phyloP scores from a whole-genome alignment of 768 basidiomycete genomes.

The Exsudoporus frostii region DNA sequence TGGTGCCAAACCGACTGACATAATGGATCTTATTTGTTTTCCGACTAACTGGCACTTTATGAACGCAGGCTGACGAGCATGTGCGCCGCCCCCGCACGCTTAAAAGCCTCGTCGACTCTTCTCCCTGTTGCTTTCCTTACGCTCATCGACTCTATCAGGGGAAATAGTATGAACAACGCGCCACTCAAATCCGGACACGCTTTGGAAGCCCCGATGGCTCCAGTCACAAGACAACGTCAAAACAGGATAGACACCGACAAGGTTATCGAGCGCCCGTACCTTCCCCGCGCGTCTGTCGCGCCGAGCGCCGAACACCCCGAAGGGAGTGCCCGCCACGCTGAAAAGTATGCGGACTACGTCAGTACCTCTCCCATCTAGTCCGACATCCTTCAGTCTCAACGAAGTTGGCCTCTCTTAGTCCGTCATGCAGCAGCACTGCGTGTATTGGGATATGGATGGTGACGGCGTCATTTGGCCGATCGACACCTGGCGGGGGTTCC shows the following conservation, averaged over 20 bases:
- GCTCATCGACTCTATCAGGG: conserved; percentile 17
- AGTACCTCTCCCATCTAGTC: background rate
- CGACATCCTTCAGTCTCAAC: background rate
- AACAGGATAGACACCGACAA: conserved; percentile 27
- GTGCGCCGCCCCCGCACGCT: conserved; percentile 8
- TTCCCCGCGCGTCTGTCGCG: conserved; percentile 27
- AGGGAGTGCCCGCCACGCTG: conserved; percentile 17
- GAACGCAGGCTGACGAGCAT: conserved; percentile 12
- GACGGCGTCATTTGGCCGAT: conserved; percentile 45
- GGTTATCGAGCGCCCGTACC: conserved; percentile 26
- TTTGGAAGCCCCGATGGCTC: conserved; percentile 18
- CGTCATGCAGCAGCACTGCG: conserved; percentile 40
- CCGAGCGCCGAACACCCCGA: conserved; percentile 25
- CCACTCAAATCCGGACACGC: conserved; percentile 19
- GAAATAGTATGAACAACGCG: conserved; percentile 17
- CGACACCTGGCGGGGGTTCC: conserved; percentile 42
- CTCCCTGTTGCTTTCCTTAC: conserved; percentile 18
- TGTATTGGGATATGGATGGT: conserved; percentile 39
- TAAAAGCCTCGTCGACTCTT: conserved; percentile 12
- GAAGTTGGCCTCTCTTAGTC: conserved; percentile 19
- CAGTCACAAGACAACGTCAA: conserved; percentile 18
- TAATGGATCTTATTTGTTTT: conserved; percentile 14
- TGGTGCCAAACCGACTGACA: background rate
- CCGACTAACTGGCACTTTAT: conserved; percentile 1
- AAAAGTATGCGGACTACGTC: conserved; percentile 21